Evolutionary conservation across 2,329 filamentous ascomycete genomes (phyloP), one percentile per base, ranked within the genome.

Genomic region (Colletotrichum eremochloae): DNA sequence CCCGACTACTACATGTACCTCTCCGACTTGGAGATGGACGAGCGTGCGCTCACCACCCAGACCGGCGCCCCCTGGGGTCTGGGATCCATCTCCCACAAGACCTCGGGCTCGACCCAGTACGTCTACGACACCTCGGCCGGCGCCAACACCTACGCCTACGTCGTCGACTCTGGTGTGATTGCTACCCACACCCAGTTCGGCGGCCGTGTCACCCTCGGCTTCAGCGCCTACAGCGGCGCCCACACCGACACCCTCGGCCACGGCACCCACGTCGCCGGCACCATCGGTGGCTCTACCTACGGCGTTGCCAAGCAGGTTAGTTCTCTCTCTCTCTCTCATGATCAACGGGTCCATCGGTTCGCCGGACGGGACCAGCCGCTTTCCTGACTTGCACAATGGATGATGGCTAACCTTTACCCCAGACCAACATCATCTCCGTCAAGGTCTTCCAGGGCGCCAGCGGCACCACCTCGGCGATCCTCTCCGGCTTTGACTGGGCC

Each of bases 121-220:
- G 72, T 78, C 38, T 86, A 86, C 76, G 83, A 86, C 72, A 69
- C 75, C 11, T 80, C 76, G 29, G 83, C 84, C 31, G 85, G 85
- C 18, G 67, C 76, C 18, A 81, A 79, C 42, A 83, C 80, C 63
- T 89, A 83, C 72, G 80, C 84, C 61, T 90, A 90, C 76, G 79
- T 90, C 63, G 79, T 90, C 67, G 88, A 90, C 77, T 88, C 86
- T 0, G 88, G 88, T 48, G 85, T 90, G 64, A 81, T 82, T 53
- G 82, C 79, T 29, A 68, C 77, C 6, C 88, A 90, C 76, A 46
- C 77, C 65, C 80, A 86, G 56, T 86, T 86, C 58, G 82, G 81
- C 58, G 82, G 82, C 12, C 83, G 85, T 12, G 85, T 84, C 42
- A 77, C 75, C 29, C 80, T 78, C 44, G 82, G 82, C 5, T 80